Base-by-base conservation (phyloP, 306 rosid genomes). In the Casuarina equisetifolia region DNA sequence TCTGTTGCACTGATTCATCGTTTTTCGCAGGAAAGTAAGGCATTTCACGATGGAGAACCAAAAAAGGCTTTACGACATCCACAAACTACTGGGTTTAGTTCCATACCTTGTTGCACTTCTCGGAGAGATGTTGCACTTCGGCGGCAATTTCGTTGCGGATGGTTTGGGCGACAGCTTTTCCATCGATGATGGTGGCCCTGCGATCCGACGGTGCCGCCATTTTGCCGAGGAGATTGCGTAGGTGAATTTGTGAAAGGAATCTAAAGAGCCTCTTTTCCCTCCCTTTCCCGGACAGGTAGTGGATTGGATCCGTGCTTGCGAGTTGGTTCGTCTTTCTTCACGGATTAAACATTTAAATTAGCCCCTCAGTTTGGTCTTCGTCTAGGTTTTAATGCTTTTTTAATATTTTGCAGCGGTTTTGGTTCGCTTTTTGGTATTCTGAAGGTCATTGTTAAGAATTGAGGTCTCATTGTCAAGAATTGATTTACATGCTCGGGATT, bases 71-170 rank as follows among this genome's bases (percentile, higher is more conserved):
- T 25, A 25, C 32, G 32, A 64, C 49, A 66, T 64, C 32, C 32
- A 25, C 32, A 25, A 25, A 25, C 0, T 25, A 25, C 32, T 25
- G 74, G 69, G 68, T 43, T 77, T 66, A 49, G 46, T 17, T 40
- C 8, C 32, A 46, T 36, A 91, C 98, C 97, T 92, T 91, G 81
- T 93, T 91, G 83, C 89, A 85, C 68, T 92, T 88, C 48, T 90
- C 51, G 10, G 92, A 89, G 76, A 94, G 91, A n/a, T 61, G 63
- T n/a, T 59, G 84, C 35, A 92, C 92, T 68, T 90, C 98, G 9
- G 70, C 82, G 17, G 93, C 89, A 72, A 91, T 89, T 86, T 92
- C 98, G 58, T 87, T 85, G 81, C 98, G 84, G 78, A 95, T 79
- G 13, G 87, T 77, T 81, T 92, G 92, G 9, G 98, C 95, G 9